These are phyloP conservation scores for Carex sylvatica DNA, from an alignment of 202 grass and related monocot species.

Conservation along the genomic window DNA sequence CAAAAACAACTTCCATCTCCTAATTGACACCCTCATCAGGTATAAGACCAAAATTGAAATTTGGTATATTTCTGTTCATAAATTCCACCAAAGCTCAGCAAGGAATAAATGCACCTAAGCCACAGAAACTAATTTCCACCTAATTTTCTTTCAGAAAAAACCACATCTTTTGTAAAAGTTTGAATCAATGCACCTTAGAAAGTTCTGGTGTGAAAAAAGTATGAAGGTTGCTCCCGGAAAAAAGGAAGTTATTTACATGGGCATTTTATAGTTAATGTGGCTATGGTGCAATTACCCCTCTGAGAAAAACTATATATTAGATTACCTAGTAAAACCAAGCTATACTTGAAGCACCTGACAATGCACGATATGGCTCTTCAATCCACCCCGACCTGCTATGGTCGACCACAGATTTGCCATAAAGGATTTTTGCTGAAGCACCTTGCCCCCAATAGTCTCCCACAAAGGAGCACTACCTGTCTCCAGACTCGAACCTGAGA, in stretches of 20 bases:
- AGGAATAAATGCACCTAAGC: constrained; percentile 25
- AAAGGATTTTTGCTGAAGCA: constrained; percentile 50
- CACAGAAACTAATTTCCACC: constrained; percentile 12
- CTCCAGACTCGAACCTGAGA: constrained; percentile 45
- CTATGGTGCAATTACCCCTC: constrained; percentile 22
- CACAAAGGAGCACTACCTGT: constrained; percentile 48
- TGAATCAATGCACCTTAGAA: background rate
- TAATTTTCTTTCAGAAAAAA: background rate
- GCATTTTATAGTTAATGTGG: constrained; percentile 15
- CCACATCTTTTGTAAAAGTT: background rate
- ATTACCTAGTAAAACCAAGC: constrained; percentile 1
- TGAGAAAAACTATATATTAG: constrained; percentile 9
- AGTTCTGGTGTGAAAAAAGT: background rate
- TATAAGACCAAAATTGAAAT: background rate
- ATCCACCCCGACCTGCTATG: constrained; percentile 51
- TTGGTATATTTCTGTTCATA: constrained; percentile 1
- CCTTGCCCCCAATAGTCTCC: constrained; percentile 50
- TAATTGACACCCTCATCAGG: background rate
- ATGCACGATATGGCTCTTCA: constrained; percentile 78
- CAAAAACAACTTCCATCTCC: background rate
- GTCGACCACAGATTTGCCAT: constrained; percentile 68
- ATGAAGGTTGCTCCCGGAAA: background rate
- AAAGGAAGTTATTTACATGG: constrained; percentile 16
- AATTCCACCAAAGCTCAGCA: background rate
- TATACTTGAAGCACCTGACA: constrained; percentile 72